Evolutionary conservation across 2,329 filamentous ascomycete species (phyloP).

Genomic region (Fusarium algeriense): DNA sequence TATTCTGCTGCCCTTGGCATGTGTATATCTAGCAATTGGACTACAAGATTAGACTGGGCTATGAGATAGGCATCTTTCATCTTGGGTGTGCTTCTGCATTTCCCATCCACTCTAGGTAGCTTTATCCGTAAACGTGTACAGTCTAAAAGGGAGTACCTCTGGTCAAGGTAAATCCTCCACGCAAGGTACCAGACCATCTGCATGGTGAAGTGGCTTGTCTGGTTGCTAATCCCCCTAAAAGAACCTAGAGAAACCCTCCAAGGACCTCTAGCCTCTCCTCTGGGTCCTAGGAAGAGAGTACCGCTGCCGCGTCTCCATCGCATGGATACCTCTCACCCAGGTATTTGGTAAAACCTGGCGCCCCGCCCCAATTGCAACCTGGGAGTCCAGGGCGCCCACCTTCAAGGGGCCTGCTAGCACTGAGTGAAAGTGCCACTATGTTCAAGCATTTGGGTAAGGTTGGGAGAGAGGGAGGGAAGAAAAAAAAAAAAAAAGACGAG

Average conservation of each 20-base stretch:
- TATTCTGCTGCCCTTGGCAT: constrained; percentile 9
- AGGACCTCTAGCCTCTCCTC: constrained; percentile 32
- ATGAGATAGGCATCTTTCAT: constrained; percentile 2
- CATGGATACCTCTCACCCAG: constrained; percentile 40
- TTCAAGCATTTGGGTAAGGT: constrained; percentile 29
- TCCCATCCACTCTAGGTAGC: constrained; percentile 25
- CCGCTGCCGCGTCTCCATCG: constrained; percentile 39
- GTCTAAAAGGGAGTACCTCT: constrained; percentile 31
- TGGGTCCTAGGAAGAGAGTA: constrained; percentile 34
- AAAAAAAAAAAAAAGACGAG: too few relatives aligned
- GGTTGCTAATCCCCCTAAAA: constrained; percentile 18
- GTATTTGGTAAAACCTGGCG: constrained; percentile 42
- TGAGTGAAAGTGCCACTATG: constrained; percentile 25
- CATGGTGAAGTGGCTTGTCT: constrained; percentile 37
- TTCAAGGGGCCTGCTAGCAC: constrained; percentile 35
- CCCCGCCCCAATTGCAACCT: constrained; percentile 37
- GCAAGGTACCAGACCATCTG: constrained; percentile 32
- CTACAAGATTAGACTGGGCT: not conserved
- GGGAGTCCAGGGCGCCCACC: constrained; percentile 28
- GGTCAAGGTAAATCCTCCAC: constrained; percentile 30
- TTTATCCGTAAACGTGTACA: constrained; percentile 28
- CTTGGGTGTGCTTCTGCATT: constrained; percentile 35
- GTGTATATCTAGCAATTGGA: constrained; percentile 8
- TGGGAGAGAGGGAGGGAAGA: constrained; percentile 7
- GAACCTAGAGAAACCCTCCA: constrained; percentile 26